phyloP scores from a whole-genome alignment of 768 basidiomycete genomes.

The Pilatotrama ljubarskyi region DNA sequence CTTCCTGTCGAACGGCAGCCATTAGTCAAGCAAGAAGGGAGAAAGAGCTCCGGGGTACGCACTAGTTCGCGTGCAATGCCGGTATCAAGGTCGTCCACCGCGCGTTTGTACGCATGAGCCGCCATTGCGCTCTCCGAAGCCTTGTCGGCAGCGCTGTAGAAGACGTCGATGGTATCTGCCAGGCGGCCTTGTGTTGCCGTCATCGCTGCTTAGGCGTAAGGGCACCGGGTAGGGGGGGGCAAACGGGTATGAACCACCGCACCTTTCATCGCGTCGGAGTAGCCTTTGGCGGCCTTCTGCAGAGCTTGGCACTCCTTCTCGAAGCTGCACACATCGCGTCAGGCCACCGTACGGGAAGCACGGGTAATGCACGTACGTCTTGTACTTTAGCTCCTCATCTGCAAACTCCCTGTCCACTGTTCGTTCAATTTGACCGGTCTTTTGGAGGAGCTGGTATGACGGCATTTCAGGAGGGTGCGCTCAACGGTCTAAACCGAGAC shows the following conservation, averaged over 20 bases:
- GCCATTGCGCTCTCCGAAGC: constrained; percentile 94
- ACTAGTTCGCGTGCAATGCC: constrained; percentile 86
- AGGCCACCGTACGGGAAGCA: constrained; percentile 2
- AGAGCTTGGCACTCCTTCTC: constrained; percentile 94
- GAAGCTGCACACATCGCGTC: constrained; percentile 50
- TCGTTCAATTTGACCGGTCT: constrained; percentile 96
- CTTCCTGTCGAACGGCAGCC: constrained; percentile 56
- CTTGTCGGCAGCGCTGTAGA: constrained; percentile 85
- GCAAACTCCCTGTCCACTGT: constrained; percentile 93
- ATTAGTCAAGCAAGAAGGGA: background rate
- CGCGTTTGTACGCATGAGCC: constrained; percentile 92
- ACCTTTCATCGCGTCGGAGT: constrained; percentile 95
- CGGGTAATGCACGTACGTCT: constrained; percentile 57
- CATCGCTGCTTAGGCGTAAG: constrained; percentile 63
- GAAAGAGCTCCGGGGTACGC: constrained; percentile 29
- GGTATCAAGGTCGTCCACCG: constrained; percentile 90
- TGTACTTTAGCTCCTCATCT: constrained; percentile 89
- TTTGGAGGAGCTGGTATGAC: constrained; percentile 77
- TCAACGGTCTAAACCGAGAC: background rate
- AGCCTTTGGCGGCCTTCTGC: constrained; percentile 95
- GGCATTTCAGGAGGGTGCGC: background rate
- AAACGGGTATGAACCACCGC: constrained; percentile 27
- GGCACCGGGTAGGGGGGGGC: background rate
- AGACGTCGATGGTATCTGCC: constrained; percentile 90
- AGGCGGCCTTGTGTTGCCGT: constrained; percentile 88